Evolutionary conservation across 2,329 filamentous ascomycete species (phyloP), one percentile per base, ranked within the genome.

Genomic region (Calonectria multiphialidica): DNA sequence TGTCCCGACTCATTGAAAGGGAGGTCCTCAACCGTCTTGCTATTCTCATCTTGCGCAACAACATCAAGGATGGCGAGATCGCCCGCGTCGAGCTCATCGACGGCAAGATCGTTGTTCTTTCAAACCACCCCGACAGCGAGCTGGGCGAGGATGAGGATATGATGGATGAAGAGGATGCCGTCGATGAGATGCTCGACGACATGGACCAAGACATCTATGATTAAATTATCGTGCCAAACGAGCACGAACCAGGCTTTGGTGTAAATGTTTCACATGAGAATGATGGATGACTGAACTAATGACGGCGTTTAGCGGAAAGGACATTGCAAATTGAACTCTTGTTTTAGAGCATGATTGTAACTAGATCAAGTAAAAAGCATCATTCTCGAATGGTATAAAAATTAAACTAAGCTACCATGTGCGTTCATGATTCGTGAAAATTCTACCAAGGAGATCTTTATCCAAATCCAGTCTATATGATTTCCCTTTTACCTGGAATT

Each of bases 21-120:
- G 97, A 99, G 84, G 95, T 99, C 3, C 91, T 99, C 80, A 99
- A 99, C 85, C 92, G 93, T 62, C 87, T 99, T 75, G 97, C 97
- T 2, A 94, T 99, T 47, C 90, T 98, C 75, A 97, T 99, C 75
- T 89, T 99, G 28, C 91, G 95, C 75, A 95, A 95, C 75, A 92
- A 90, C 67, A 93, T 99, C 82, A 91, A 90, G 77, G 96, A 99
- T 76, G 96, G 96, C 50, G 97, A 99, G 86, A 86, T 84, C 2
- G 97, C 97, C 1, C 88, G 90, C 30, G 95, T 98, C 28, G 92
- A 94, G 55, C 88, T 98, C 72, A 90, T 93, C 35, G 91, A 95
- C 74, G 94, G 94, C 55, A 94, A 94, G 82, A 93, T 98, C 71
- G 86, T 91, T 2, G 95, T 99, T 2, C 81, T 97, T 28, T 88